Evolutionary conservation across 208 protist genomes (phyloP), one percentile per base, ranked within the genome.

Genomic region (Crithidia acanthocephali): DNA sequence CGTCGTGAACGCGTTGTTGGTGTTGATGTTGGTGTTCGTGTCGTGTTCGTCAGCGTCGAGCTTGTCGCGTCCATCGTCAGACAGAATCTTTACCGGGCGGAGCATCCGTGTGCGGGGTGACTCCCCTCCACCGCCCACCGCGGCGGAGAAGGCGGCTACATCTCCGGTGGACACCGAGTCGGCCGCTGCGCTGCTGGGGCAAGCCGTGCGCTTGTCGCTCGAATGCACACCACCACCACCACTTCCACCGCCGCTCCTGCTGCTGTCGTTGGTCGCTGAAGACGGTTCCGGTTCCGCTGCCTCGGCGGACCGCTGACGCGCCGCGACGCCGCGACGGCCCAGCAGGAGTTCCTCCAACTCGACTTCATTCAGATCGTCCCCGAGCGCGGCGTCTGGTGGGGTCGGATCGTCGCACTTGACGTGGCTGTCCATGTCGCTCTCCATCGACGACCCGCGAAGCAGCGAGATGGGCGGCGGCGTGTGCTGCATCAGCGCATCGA

Each of bases 261-360:
- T 72, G 72, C 52, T 74, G 64, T 28, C 11, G 59, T 27, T 42
- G 30, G 13, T 47, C 18, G n/a, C n/a, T n/a, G n/a, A n/a, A n/a
- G n/a, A n/a, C 18, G 6, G 15, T 2, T 22, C 33, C 33, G 10
- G 68, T 27, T 44, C 35, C 5, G 45, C 53, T 27, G 30, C 53
- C 8, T 32, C 32, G 13, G 28, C 32, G 20, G 2, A 30, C 52
- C 62, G 30, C 32, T 48, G 55, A 27, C 72, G 68, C 27, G 7
- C 23, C 10, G 30, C 8, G 9, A 53, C n/a, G 6, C n/a, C n/a
- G 3, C 60, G 28, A 4, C 47, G 44, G 2, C 28, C 42, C 0
- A 66, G 27, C 47, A 66, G 18, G 3, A 44, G 28, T 3, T 55
- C n/a, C 23, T 44, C 27, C 27, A 53, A 18, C 30, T 66, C 60